Evolutionary conservation across 805 yeast species (phyloP).

Genomic region (Ogataea chonburiensis): DNA sequence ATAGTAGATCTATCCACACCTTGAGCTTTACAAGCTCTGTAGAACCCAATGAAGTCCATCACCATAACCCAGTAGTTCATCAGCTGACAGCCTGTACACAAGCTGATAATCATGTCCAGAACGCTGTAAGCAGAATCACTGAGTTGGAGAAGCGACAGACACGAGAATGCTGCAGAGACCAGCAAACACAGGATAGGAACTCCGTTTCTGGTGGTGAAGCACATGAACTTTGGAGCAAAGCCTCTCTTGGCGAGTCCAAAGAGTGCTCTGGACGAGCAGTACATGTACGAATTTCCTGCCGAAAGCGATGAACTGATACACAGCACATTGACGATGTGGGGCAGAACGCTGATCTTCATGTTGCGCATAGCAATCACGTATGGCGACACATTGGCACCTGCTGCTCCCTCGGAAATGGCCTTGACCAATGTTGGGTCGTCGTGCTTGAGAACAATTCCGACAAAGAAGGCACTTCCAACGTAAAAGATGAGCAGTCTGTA

Average conservation of each 20-base stretch:
- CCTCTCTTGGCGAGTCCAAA: conserved; percentile 72
- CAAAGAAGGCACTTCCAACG: conserved; percentile 71
- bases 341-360: conserved; percentile 62
- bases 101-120: conserved; percentile 33
- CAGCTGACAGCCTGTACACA: conserved; percentile 32
- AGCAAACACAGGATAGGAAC: conserved; percentile 40
- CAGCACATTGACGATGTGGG: conserved; percentile 76
- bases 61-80: conserved; percentile 32
- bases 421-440: conserved; percentile 59
- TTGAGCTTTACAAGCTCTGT: conserved; percentile 60
- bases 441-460: conserved; percentile 73
- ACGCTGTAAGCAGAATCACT: conserved; percentile 30
- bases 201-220: conserved; percentile 61
- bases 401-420: conserved; percentile 59
- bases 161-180: conserved; percentile 33
- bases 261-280: conserved; percentile 65
- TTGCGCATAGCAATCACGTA: conserved; percentile 81
- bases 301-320: conserved; percentile 74
- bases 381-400: conserved; percentile 81
- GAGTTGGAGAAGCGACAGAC: conserved; percentile 37
- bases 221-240: conserved; percentile 67
- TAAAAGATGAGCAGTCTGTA: conserved; percentile 66
- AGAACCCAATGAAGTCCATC: conserved; percentile 60
- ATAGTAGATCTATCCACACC: conserved; percentile 42
- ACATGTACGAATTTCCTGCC: conserved; percentile 81